phyloP scores from a whole-genome alignment of 2,329 filamentous ascomycete species.

The Shiraia sp. region DNA sequence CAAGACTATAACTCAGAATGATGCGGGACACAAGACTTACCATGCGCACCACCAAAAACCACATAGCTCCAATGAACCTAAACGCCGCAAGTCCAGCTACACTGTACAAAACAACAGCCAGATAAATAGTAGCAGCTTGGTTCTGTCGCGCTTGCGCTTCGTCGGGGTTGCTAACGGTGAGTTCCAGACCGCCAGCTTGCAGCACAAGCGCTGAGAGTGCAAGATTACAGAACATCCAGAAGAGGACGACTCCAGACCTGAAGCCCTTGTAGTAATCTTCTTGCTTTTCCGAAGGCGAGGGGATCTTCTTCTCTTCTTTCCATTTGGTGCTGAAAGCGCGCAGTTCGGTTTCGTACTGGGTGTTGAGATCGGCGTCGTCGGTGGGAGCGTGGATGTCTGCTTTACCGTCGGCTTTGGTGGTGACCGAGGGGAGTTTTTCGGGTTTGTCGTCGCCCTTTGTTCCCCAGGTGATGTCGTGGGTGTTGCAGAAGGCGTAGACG shows the following conservation, averaged over 20 bases:
- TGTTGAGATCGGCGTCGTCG: constrained; percentile 92
- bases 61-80: constrained; percentile 84
- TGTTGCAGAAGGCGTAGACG: constrained; percentile 98
- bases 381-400: constrained; percentile 85
- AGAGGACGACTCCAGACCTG: constrained; percentile 84
- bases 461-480: constrained; percentile 96
- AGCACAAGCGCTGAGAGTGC: constrained; percentile 84
- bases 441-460: constrained; percentile 98
- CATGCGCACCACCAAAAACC: constrained; percentile 75
- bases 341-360: constrained; percentile 88
- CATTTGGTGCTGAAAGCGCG: constrained; percentile 73
- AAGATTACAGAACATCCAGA: constrained; percentile 97
- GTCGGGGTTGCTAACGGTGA: constrained; percentile 43
- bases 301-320: constrained; percentile 68
- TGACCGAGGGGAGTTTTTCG: constrained; percentile 85
- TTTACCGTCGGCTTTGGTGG: constrained; percentile 90
- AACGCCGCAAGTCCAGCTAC: constrained; percentile 83
- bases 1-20: not conserved
- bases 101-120: constrained; percentile 85
- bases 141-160: constrained; percentile 51
- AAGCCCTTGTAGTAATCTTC: constrained; percentile 99
- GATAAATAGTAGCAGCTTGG: constrained; percentile 75
- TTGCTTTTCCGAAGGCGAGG: constrained; percentile 73
- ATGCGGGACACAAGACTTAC: constrained; percentile 26
- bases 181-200: constrained; percentile 78